A percentile compares a stretch with the other conserved stretches of the same genome.
Evolutionary conservation across 2,329 filamentous ascomycete species (phyloP).

Genomic region (Ilyonectria destructans): DNA sequence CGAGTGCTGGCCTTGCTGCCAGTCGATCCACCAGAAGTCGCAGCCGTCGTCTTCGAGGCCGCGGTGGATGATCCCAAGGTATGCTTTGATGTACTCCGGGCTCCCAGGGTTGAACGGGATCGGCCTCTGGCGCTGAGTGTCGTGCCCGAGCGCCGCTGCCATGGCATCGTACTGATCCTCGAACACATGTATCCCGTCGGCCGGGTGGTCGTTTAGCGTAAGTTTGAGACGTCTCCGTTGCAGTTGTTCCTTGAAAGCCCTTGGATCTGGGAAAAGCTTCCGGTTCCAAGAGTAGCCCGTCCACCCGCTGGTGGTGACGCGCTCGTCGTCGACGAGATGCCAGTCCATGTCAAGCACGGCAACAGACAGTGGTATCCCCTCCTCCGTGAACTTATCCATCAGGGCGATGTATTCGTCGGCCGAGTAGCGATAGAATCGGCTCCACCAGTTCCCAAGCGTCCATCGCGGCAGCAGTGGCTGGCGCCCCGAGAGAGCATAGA

Average conservation of each 20-base stretch:
- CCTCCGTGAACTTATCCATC: conserved; percentile 69
- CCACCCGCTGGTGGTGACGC: conserved; percentile 61
- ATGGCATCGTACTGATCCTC: conserved; percentile 72
- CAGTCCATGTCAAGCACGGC: conserved; percentile 79
- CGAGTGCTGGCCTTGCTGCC: conserved; percentile 74
- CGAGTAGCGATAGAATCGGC: conserved; percentile 72
- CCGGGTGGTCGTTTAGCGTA: conserved; percentile 75
- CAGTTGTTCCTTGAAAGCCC: conserved; percentile 65
- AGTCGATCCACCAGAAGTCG: conserved; percentile 80
- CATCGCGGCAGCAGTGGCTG: conserved; percentile 72
- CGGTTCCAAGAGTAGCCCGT: conserved; percentile 75
- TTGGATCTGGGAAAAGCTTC: conserved; percentile 66
- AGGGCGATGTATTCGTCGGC: conserved; percentile 70
- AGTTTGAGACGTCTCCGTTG: conserved; percentile 68
- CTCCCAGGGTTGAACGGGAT: conserved; percentile 72
- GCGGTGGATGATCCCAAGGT: conserved; percentile 71
- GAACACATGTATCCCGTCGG: conserved; percentile 70
- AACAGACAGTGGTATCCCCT: conserved; percentile 71
- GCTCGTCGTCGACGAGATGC: conserved; percentile 69
- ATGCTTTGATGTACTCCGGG: conserved; percentile 71
- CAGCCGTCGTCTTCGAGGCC: conserved; percentile 68
- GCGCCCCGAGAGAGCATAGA: conserved; percentile 70
- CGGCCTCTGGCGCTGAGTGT: conserved; percentile 61
- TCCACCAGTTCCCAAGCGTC: conserved; percentile 78
- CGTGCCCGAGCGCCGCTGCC: conserved; percentile 66